phyloP scores from a whole-genome alignment of 805 yeast species.

The Wickerhamomyces tratensis region DNA sequence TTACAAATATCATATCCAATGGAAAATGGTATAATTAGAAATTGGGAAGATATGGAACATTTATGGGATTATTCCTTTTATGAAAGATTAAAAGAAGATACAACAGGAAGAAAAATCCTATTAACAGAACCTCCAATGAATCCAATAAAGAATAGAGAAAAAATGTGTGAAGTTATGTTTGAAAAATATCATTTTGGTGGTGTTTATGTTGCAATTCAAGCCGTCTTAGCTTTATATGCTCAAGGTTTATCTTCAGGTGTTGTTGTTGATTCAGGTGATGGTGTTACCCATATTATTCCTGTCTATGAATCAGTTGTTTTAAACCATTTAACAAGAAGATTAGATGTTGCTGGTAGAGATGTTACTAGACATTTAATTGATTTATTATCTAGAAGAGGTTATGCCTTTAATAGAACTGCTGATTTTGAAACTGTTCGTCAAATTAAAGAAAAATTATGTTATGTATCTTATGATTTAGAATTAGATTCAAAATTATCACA shows the following conservation, averaged over 20 bases:
- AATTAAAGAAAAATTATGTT: conserved; percentile 92
- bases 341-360: conserved; percentile 97
- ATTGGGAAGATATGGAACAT: conserved; percentile 99
- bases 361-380: conserved; percentile 95
- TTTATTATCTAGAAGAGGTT: conserved; percentile 86
- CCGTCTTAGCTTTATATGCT: conserved; percentile 95
- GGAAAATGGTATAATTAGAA: conserved; percentile 96
- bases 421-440: conserved; percentile 98
- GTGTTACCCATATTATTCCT: conserved; percentile 97
- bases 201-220: conserved; percentile 93
- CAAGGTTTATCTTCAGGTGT: conserved; percentile 96
- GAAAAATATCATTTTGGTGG: conserved; percentile 88
- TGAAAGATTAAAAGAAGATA: conserved; percentile 76
- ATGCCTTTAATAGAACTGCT: conserved; percentile 96
- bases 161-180: conserved; percentile 88
- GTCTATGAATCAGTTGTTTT: conserved; percentile 96
- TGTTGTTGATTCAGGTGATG: conserved; percentile 98
- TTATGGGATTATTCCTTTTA: conserved; percentile 97
- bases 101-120: conserved; percentile 73
- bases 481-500: conserved; percentile 79
- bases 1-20: conserved; percentile 94
- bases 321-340: conserved; percentile 82
- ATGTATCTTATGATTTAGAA: conserved; percentile 89
- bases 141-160: conserved; percentile 80
- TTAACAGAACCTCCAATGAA: conserved; percentile 98